These are phyloP conservation scores for Sporothrix dimorphospora DNA, from an alignment of 2,329 filamentous ascomycete species.

Conservation along the genomic window DNA sequence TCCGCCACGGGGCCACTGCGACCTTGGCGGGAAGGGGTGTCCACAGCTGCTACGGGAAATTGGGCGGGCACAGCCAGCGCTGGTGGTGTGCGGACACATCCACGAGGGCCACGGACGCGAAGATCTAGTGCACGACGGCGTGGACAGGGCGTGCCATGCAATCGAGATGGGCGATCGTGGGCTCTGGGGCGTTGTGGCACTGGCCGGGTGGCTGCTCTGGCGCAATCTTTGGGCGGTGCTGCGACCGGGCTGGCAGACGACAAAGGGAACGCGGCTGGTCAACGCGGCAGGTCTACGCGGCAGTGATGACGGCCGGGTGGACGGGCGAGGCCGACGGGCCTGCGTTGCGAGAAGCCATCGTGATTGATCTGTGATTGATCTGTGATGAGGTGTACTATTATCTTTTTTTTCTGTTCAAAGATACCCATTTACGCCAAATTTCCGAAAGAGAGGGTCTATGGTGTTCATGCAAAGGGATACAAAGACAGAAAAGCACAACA, in stretches of 20 bases:
- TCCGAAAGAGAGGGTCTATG: too few relatives aligned
- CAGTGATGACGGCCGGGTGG: not conserved
- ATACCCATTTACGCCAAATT: too few relatives aligned
- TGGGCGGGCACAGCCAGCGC: not conserved
- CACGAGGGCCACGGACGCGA: slow-evolving; percentile 22
- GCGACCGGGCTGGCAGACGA: not conserved
- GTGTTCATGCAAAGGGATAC: too few relatives aligned
- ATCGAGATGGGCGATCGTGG: not conserved
- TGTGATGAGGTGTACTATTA: not conserved
- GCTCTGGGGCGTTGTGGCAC: not conserved
- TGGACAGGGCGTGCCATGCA: not conserved
- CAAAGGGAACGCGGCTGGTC: not conserved
- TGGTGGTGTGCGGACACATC: slow-evolving; percentile 28
- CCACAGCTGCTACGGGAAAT: slow-evolving; percentile 22
- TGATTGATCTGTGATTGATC: not conserved
- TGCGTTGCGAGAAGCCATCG: not conserved
- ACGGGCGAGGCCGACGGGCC: not conserved
- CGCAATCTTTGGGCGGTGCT: not conserved
- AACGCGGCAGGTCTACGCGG: not conserved
- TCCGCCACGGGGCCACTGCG: slow-evolving; percentile 22
- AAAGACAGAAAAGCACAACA: too few relatives aligned
- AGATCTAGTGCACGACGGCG: slow-evolving; percentile 15
- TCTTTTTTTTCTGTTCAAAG: too few relatives aligned
- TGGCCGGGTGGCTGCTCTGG: not conserved
- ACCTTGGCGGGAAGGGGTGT: slow-evolving; percentile 26